A percentile compares a stretch with the other conserved stretches of the same genome.
These are phyloP conservation scores for Lasiosphaeriaceae sp. DNA, from an alignment of 495 filamentous ascomycete species.

Conservation along the genomic window DNA sequence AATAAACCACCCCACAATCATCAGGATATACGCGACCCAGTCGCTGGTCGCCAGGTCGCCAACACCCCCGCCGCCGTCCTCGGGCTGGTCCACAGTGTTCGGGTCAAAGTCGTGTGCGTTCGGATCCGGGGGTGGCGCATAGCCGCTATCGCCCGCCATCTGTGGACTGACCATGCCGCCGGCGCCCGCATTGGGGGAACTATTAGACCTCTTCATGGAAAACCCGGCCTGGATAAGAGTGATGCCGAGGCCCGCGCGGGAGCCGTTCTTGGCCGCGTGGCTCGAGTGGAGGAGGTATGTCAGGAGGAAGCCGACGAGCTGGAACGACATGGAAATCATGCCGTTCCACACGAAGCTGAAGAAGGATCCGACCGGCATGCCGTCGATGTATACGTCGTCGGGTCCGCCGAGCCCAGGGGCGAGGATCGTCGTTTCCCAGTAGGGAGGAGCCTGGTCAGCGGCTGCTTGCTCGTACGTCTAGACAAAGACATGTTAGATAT, in stretches of 20 bases:
- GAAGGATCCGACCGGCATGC: conserved; percentile 89
- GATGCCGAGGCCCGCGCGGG: conserved; percentile 87
- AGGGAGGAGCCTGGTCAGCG: conserved; percentile 91
- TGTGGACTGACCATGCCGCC: conserved; percentile 41
- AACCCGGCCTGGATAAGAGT: conserved; percentile 97
- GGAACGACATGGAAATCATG: conserved; percentile 98
- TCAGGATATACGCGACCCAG: conserved; percentile 87
- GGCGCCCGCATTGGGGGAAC: conserved; percentile 25
- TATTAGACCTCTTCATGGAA: conserved; percentile 63
- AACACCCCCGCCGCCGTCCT: conserved; percentile 29
- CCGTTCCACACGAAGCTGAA: conserved; percentile 98
- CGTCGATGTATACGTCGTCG: conserved; percentile 95
- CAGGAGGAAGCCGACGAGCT: conserved; percentile 92
- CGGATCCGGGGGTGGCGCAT: conserved; percentile 70
- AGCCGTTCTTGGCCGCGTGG: conserved; percentile 96
- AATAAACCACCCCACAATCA: conserved; percentile 99
- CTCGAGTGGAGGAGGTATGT: conserved; percentile 98
- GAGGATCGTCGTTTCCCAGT: conserved; percentile 98
- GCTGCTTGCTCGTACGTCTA: conserved; percentile 98
- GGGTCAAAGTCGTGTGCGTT: conserved; percentile 89
- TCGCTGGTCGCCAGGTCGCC: conserved; percentile 65
- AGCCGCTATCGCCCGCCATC: conserved; percentile 48
- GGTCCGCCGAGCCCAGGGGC: conserved; percentile 76
- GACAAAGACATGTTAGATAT: conserved; percentile 26
- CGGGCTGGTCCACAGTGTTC: conserved; percentile 47